Evolutionary conservation across 306 rosid species (phyloP), one percentile per base, ranked within the genome.

Genomic region (Rosa rugosa): DNA sequence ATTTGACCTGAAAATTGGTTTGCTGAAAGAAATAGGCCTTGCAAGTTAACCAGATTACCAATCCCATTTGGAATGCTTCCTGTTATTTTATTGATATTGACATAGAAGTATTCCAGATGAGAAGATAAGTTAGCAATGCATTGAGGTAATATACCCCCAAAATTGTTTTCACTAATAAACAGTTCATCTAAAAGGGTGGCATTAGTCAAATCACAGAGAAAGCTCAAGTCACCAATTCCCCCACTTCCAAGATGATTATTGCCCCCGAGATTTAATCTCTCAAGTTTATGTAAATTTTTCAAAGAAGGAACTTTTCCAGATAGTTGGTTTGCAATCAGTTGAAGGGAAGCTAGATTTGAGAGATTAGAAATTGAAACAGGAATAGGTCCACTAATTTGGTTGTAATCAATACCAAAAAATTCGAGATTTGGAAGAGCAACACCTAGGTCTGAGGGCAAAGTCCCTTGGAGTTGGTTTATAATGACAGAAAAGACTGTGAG

Each of bases 1-100:
- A 71, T 71, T 3, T 0, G 49, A 22, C 78, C 69, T 12, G 42
- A 22, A n/a, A 59, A 16, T 0, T 17, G n/a, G 69, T 57, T 74
- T 9, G 20, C 60, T 18, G 31, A 57, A 23, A 57, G 17, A 10
- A 4, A 0, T 0, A 14, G 5, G 40, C 2, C 22, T 40, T 42
- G 6, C 53, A 74, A 31, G 4, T 0, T 5, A 3, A 11, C 16
- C 16, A 73, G n/a, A 57, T 73, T 38, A 0, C 50, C 67, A 42
- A 73, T 54, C 51, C 50, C 77, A n/a, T 36, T 20, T 11, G 77
- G 67, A 50, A 73, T 36, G 2, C n/a, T 73, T 38, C 77, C 67
- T 1, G 2, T 4, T n/a, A 73, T 72, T 31, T 72, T 50, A 72
- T 72, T 72, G 20, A 12, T 50, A 12, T 13, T 3, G 36, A 54